A percentile compares a stretch with the other conserved stretches of the same genome.
Evolutionary conservation across 163 green algal genomes (phyloP).

Genomic region (Scenedesmus sp.): DNA sequence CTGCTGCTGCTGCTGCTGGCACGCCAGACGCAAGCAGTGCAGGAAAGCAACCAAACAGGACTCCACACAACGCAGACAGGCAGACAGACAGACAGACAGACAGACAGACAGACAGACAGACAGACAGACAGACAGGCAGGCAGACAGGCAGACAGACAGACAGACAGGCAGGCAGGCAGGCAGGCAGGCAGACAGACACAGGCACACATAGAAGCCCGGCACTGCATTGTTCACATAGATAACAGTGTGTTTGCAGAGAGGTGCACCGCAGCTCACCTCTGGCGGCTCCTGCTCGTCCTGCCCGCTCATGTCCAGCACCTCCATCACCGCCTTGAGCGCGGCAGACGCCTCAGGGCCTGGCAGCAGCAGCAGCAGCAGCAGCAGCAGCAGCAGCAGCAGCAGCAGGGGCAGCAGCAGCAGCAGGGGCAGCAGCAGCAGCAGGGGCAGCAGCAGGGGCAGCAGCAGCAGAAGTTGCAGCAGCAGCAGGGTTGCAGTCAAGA

Average conservation of each 20-base stretch:
- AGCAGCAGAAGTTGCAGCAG: too few relatives aligned
- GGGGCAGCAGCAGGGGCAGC: background rate
- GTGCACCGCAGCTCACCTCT: constrained; percentile 54
- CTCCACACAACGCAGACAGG: background rate
- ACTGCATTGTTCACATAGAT: too few relatives aligned
- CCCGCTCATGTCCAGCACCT: constrained; percentile 64
- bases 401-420: background rate
- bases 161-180: too few relatives aligned
- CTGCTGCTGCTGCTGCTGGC: background rate
- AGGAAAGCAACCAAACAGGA: background rate
- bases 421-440: background rate
- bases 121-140: too few relatives aligned
- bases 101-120: too few relatives aligned
- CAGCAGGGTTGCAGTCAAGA: background rate
- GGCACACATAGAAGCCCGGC: too few relatives aligned
- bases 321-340: constrained; percentile 70
- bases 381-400: background rate
- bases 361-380: background rate
- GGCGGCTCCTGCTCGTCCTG: constrained; percentile 66
- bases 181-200: too few relatives aligned
- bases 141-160: too few relatives aligned
- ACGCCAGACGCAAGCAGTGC: background rate
- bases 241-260: too few relatives aligned
- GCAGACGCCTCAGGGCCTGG: constrained; percentile 54
- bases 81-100: too few relatives aligned